Conservation (phyloP, 176 grass and related monocot genomes). For the Oryza rufipogon region DNA sequence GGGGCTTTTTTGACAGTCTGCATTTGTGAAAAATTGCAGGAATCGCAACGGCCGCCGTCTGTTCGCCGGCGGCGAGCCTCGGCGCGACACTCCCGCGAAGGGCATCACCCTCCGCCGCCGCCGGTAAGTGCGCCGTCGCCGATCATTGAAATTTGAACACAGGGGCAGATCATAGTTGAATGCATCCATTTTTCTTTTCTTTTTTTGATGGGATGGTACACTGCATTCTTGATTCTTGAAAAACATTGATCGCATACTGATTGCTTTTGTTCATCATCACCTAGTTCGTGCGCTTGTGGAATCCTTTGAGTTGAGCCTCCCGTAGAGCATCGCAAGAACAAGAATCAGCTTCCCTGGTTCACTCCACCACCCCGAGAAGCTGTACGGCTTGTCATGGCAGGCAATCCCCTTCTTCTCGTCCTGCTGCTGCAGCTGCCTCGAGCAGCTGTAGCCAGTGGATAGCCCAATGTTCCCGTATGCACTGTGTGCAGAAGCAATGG, state of each 20-base stretch:
- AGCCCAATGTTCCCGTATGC: conserved; percentile 74
- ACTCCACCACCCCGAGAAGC: conserved; percentile 76
- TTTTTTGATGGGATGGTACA: neutral
- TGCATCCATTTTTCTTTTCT: no score
- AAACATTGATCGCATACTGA: no score
- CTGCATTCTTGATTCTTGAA: neutral
- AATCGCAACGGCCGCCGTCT: no score
- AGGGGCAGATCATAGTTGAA: neutral
- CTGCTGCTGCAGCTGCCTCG: conserved; percentile 47
- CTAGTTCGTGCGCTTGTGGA: conserved; percentile 30
- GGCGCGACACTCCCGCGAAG: no score
- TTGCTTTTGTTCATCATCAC: no score
- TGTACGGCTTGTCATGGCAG: conserved; percentile 59
- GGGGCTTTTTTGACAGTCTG: no score
- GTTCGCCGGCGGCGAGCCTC: no score
- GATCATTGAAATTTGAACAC: neutral
- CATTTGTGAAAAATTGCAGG: no score
- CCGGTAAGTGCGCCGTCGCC: no score
- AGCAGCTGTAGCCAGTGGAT: conserved; percentile 69
- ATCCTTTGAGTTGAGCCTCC: conserved; percentile 75
- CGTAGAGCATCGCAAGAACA: conserved; percentile 65
- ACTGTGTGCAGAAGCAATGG: conserved; percentile 27
- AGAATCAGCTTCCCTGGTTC: conserved; percentile 70
- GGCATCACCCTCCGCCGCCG: no score
- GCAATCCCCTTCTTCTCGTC: neutral